These are phyloP conservation scores for Azolla pinnata DNA, from an alignment of 75 land plant species.

Conservation along the genomic window DNA sequence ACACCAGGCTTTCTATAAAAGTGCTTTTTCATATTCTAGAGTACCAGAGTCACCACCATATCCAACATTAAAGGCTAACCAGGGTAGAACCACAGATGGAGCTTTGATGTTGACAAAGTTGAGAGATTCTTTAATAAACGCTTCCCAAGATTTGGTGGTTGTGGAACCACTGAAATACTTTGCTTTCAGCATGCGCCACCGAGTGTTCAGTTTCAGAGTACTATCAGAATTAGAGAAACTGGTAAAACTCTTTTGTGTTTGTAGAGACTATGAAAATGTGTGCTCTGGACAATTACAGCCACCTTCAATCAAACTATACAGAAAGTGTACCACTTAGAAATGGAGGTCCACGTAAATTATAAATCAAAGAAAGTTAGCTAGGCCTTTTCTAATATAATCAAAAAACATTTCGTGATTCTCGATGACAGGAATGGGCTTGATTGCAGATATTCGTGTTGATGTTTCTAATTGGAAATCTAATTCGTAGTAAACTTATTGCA, in stretches of 20 bases:
- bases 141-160: constrained; percentile 2
- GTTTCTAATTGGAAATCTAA: too few species aligned
- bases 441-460: too few species aligned
- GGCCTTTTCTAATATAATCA: too few species aligned
- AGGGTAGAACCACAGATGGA: constrained; percentile 1
- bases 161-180: constrained; percentile 57
- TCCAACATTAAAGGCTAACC: background rate
- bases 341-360: background rate
- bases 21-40: constrained; percentile 26
- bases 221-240: constrained; percentile 40
- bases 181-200: constrained; percentile 68
- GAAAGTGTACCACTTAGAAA: background rate
- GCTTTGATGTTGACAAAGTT: background rate
- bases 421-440: too few species aligned
- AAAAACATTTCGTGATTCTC: too few species aligned
- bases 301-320: too few species aligned
- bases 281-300: too few species aligned
- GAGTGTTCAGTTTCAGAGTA: constrained; percentile 62
- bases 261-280: too few species aligned
- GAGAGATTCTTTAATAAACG: background rate
- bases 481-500: too few species aligned
- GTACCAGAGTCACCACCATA: constrained; percentile 6
- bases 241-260: constrained; percentile 3
- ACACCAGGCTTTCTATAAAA: constrained; percentile 55
- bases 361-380: too few species aligned